Base-by-base conservation (phyloP, 2,329 filamentous ascomycete genomes). In the Claviceps sorghi region DNA sequence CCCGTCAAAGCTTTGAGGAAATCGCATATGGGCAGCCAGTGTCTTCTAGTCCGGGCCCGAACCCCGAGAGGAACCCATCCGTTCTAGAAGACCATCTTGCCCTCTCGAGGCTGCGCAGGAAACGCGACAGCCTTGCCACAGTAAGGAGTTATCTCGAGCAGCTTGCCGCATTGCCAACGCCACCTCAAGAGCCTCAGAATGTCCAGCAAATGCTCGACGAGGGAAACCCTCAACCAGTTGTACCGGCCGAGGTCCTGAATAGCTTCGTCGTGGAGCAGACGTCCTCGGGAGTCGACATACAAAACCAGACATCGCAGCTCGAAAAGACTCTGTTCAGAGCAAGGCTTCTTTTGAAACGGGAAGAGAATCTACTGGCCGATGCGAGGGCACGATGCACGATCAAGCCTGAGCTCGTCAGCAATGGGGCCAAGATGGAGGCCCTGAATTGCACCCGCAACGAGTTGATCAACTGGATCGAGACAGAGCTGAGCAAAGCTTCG, bases 401-500 rank as follows among this genome's bases (percentile, higher is more conserved):
- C 43, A 63, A 67, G 9, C 66, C 68, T 1, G 65, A 66, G 42
- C 61, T 61, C 19, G 58, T 73, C 41, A 67, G 66, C 54, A 64
- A 67, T 42, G 61, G 62, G 3, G 62, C 68, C 17, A 77, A 75
- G 55, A 57, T 80, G 2, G 68, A 72, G 48, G 81, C 81, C 15
- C 65, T 84, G 10, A 73, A 72, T 43, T 67, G 67, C 8, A 78
- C 80, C 11, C 72, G 82, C 17, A 74, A 76, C 50, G 77, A 79
- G 55, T 70, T 84, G 49, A 83, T 84, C 54, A 70, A 66, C 53
- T 84, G 81, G 81, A 82, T 84, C 53, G 81, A 84, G 62, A 68
- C 67, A 5, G 82, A 84, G 61, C 65, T 84, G 22, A 67, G 72
- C 50, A 78, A 76, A 52, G 77, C 78, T 1, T 70, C 72, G 4